These are phyloP conservation scores for Taiwanofungus camphoratus DNA, from an alignment of 1,284 basidiomycete species.

Conservation along the genomic window DNA sequence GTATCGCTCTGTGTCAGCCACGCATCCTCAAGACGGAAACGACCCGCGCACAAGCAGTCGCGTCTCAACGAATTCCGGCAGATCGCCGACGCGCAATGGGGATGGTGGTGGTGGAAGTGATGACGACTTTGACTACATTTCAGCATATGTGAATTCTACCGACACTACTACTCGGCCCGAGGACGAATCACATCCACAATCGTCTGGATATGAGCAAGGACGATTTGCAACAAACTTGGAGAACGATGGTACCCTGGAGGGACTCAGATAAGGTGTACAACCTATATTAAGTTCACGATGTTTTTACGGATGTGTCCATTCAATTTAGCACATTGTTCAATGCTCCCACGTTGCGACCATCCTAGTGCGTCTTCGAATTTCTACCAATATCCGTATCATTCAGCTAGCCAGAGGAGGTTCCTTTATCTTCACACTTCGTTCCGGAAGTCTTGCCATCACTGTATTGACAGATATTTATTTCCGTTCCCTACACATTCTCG, in stretches of 20 bases:
- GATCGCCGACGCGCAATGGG: slow-evolving; percentile 10
- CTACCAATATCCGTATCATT: too few species aligned
- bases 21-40: background rate
- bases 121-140: slow-evolving; percentile 52
- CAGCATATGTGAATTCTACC: slow-evolving; percentile 39
- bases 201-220: slow-evolving; percentile 5
- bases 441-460: too few species aligned
- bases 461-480: too few species aligned
- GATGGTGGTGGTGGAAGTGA: slow-evolving; percentile 29
- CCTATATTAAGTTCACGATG: too few species aligned
- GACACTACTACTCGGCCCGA: slow-evolving; percentile 6
- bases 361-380: too few species aligned
- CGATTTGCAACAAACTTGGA: slow-evolving; percentile 8
- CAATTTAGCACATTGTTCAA: too few species aligned
- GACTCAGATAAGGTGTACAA: slow-evolving; percentile 4
- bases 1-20: slow-evolving; percentile 5
- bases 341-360: too few species aligned
- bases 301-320: too few species aligned
- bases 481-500: too few species aligned
- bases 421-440: too few species aligned
- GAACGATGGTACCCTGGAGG: background rate
- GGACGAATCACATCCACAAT: slow-evolving; percentile 1
- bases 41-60: background rate
- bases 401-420: too few species aligned
- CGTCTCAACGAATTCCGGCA: background rate